A percentile compares a stretch with the other conserved stretches of the same genome.
phyloP scores from a whole-genome alignment of 768 basidiomycete genomes.

The Russula olivacea region DNA sequence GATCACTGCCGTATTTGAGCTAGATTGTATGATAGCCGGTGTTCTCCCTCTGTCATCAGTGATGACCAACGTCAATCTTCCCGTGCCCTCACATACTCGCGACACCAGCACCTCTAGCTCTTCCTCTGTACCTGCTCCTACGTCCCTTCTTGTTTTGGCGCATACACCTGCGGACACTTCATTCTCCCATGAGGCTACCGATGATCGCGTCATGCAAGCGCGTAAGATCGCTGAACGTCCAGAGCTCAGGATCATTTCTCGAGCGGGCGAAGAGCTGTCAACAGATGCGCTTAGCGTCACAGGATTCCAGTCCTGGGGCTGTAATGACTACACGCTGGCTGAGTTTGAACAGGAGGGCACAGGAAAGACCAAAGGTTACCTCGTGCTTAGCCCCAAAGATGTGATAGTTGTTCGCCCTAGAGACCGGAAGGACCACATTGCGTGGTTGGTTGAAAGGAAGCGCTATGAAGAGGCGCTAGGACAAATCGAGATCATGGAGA shows the following conservation, averaged over 20 bases:
- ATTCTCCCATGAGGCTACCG: constrained; percentile 58
- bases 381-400: constrained; percentile 83
- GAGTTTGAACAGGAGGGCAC: constrained; percentile 36
- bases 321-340: constrained; percentile 83
- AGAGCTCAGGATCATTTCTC: constrained; percentile 87
- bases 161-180: constrained; percentile 78
- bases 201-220: constrained; percentile 66
- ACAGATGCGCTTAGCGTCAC: constrained; percentile 76
- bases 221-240: constrained; percentile 87
- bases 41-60: constrained; percentile 67
- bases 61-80: constrained; percentile 24
- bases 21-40: constrained; percentile 94
- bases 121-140: constrained; percentile 36
- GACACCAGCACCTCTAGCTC: constrained; percentile 26
- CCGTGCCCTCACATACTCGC: constrained; percentile 14
- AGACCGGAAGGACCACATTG: constrained; percentile 84
- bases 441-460: constrained; percentile 83
- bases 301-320: constrained; percentile 78
- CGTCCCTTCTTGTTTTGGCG: constrained; percentile 81
- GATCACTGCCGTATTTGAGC: constrained; percentile 84
- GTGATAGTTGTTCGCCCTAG: constrained; percentile 82
- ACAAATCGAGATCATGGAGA: constrained; percentile 54
- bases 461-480: constrained; percentile 87
- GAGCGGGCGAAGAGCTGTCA: constrained; percentile 80
- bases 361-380: constrained; percentile 49